These are phyloP conservation scores for Pelargonium citronellum DNA, from an alignment of 441 rosid species.

Conservation along the genomic window DNA sequence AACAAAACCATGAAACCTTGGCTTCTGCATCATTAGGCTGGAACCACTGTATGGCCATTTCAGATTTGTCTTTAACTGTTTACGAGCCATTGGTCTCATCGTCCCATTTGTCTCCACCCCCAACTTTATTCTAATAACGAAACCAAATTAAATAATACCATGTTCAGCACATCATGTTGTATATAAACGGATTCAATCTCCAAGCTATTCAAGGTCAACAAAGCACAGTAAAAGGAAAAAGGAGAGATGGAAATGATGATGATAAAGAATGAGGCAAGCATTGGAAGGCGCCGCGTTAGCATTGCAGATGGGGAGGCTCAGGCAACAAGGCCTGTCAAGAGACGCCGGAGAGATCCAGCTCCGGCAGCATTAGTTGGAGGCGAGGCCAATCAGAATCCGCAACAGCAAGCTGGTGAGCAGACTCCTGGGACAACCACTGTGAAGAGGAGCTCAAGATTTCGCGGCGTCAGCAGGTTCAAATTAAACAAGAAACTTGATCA, in stretches of 20 bases:
- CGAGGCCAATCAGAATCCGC: constrained; percentile 22
- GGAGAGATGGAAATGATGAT: constrained; percentile 31
- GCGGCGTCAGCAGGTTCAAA: constrained; percentile 61
- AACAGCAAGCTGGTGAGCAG: constrained; percentile 10
- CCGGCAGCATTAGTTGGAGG: constrained; percentile 7
- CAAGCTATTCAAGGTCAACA: constrained; percentile 17
- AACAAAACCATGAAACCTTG: not conserved
- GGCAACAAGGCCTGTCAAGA: constrained; percentile 30
- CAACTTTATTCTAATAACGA: constrained; percentile 10
- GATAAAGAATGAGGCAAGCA: constrained; percentile 38
- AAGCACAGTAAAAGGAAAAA: constrained; percentile 7
- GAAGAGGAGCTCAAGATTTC: constrained; percentile 60
- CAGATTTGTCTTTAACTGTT: constrained; percentile 20
- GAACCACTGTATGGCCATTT: constrained; percentile 8
- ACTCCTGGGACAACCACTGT: constrained; percentile 25
- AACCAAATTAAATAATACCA: constrained; percentile 22
- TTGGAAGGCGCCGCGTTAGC: constrained; percentile 23
- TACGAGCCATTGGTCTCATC: constrained; percentile 24
- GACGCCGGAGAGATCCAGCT: constrained; percentile 43
- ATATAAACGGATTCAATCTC: constrained; percentile 16
- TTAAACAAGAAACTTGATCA: constrained; percentile 2
- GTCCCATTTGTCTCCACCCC: constrained; percentile 24
- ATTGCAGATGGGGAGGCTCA: constrained; percentile 12
- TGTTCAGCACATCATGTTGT: constrained; percentile 18
- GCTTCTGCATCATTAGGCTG: constrained; percentile 8